Evolutionary conservation across 2,329 filamentous ascomycete species (phyloP).

Genomic region (Escovopsis sp.): DNA sequence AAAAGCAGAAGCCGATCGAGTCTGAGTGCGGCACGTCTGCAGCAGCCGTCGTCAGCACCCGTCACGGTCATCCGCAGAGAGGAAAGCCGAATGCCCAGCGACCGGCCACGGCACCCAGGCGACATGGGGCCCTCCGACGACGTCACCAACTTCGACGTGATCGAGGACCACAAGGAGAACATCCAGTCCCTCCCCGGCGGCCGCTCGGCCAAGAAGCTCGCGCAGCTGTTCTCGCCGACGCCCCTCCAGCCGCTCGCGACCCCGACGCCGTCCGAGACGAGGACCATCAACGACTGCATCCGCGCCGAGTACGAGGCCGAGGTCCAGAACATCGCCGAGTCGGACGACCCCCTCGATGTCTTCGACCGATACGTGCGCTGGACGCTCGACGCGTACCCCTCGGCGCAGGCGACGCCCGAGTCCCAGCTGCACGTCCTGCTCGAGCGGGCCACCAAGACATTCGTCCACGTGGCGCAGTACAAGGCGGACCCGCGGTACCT

Average conservation of each 20-base stretch:
- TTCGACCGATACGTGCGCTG: slow-evolving; percentile 96
- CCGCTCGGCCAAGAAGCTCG: slow-evolving; percentile 78
- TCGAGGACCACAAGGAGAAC: slow-evolving; percentile 95
- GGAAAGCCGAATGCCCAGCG: slow-evolving; percentile 1
- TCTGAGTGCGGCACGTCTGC: too few species aligned
- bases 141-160: slow-evolving; percentile 69
- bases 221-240: slow-evolving; percentile 61
- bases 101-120: slow-evolving; percentile 11
- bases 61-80: not conserved
- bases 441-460: slow-evolving; percentile 83
- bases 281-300: slow-evolving; percentile 64
- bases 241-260: slow-evolving; percentile 42
- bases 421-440: slow-evolving; percentile 82
- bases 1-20: too few species aligned
- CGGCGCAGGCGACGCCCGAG: slow-evolving; percentile 77
- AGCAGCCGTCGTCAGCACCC: too few species aligned
- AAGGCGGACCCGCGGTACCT: slow-evolving; percentile 91
- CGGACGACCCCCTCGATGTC: slow-evolving; percentile 87
- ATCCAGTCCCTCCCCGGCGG: slow-evolving; percentile 84
- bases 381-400: slow-evolving; percentile 90
- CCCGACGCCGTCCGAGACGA: slow-evolving; percentile 54
- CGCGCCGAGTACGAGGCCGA: slow-evolving; percentile 80
- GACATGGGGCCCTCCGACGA: slow-evolving; percentile 37
- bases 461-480: slow-evolving; percentile 75
- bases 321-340: slow-evolving; percentile 62